These are phyloP conservation scores for Fraxinus nigra DNA, from an alignment of 305 asterid species.

Conservation along the genomic window DNA sequence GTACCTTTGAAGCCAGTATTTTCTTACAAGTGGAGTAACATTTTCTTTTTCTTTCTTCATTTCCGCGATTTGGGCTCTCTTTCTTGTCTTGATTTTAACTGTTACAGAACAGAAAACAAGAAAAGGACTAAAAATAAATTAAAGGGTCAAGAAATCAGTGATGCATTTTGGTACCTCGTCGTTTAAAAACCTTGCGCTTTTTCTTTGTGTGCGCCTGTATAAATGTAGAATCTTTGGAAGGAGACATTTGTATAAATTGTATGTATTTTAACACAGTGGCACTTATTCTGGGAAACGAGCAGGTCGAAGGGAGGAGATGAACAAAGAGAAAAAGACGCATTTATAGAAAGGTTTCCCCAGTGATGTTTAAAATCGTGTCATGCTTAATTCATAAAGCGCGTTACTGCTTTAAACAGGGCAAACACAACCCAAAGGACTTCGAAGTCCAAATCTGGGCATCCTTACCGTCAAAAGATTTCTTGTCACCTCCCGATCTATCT, in stretches of 20 bases:
- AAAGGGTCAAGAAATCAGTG: neutral
- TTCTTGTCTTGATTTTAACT: slow-evolving; percentile 39
- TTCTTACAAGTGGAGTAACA: slow-evolving; percentile 58
- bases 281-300: neutral
- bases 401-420: neutral
- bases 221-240: slow-evolving; percentile 8
- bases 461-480: neutral
- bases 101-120: neutral
- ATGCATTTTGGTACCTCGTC: slow-evolving; percentile 34
- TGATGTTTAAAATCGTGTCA: too few species aligned
- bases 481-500: neutral
- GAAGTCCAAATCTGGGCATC: neutral
- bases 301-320: neutral
- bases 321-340: neutral
- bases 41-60: slow-evolving; percentile 33
- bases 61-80: slow-evolving; percentile 25
- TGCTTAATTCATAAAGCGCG: neutral
- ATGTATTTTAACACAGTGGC: neutral
- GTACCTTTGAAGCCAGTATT: slow-evolving; percentile 77
- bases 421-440: neutral
- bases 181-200: slow-evolving; percentile 38
- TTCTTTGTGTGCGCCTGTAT: slow-evolving; percentile 22
- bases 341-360: neutral
- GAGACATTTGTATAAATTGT: slow-evolving; percentile 11
- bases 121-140: neutral